Evolutionary conservation across 306 rosid genomes (phyloP), one percentile per base, ranked within the genome.

Genomic region (Quercus glauca): DNA sequence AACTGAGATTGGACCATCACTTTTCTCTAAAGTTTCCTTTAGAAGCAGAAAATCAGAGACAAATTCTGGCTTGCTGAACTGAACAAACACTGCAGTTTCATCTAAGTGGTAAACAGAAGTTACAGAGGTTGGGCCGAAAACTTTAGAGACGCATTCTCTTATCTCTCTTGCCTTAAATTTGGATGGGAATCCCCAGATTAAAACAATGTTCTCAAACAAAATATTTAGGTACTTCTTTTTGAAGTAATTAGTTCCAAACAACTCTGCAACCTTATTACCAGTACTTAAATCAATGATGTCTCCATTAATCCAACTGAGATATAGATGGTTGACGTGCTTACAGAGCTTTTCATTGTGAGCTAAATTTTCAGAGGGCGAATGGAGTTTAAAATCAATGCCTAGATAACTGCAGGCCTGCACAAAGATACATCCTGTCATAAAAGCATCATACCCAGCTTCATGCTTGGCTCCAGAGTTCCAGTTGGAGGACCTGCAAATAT

Each of bases 361-460:
- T 81, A 92, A 84, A 77, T 80, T 82, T 67, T 89, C 89, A 26
- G 88, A 80, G 53, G 91, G 73, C 21, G 56, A 84, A 64, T 70
- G 67, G 25, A 61, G 86, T 80, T 77, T 78, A 53, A 87, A 95
- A 86, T 89, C 90, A 37, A 93, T 83, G 31, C 98, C 99, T 67
- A 90, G 78, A 85, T 91, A 88, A 65, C 84, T 77, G 84, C 94
- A 95, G 60, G 97, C 83, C 84, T 95, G 97, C 71, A 92, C 91
- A 88, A 95, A 95, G 76, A 93, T 83, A 70, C 97, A 90, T 69
- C 99, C 99, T 4, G 99, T 95, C 99, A 95, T 91, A 84, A 95
- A 95, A 81, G 99, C 99, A 87, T 95, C 99, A 73, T 93, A 95
- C 63, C 99, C 99, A 20, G 99, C 99, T 80, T 93, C 99, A 69